A percentile compares a stretch with the other conserved stretches of the same genome.
phyloP scores from a whole-genome alignment of 1,284 basidiomycete species.

The Naganishia sp. region DNA sequence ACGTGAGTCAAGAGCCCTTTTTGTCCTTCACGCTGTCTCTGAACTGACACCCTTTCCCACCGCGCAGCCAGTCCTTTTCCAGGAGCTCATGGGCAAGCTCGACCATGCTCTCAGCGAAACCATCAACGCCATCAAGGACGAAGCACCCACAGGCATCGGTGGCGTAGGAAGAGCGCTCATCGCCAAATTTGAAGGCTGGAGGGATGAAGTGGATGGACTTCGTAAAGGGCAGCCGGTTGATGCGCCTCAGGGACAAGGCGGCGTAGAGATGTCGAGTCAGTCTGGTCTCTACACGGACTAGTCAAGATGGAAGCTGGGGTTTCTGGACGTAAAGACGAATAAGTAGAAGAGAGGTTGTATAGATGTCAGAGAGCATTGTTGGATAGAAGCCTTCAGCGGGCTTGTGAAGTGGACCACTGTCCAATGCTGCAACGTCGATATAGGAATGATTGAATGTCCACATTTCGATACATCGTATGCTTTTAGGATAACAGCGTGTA shows the following conservation, averaged over 20 bases:
- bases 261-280: constrained; percentile 26
- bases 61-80: constrained; percentile 37
- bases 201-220: constrained; percentile 42
- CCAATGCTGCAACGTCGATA: background rate
- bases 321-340: no score
- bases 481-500: no score
- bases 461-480: background rate
- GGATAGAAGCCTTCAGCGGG: background rate
- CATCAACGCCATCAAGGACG: constrained; percentile 45
- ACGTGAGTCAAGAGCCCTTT: constrained; percentile 26
- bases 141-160: constrained; percentile 42
- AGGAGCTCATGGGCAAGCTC: constrained; percentile 43
- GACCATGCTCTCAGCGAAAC: constrained; percentile 42
- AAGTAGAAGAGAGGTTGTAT: background rate
- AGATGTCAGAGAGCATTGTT: background rate
- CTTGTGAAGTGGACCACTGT: background rate
- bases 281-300: constrained; percentile 28
- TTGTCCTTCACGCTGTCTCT: background rate
- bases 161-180: constrained; percentile 43
- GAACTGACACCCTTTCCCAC: background rate
- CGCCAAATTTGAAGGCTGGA: constrained; percentile 40
- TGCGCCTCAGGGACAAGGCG: constrained; percentile 25
- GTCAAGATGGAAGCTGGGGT: background rate
- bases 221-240: constrained; percentile 19
- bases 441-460: background rate